Conservation (phyloP, 805 yeast genomes). For the Pichia kluyveri region DNA sequence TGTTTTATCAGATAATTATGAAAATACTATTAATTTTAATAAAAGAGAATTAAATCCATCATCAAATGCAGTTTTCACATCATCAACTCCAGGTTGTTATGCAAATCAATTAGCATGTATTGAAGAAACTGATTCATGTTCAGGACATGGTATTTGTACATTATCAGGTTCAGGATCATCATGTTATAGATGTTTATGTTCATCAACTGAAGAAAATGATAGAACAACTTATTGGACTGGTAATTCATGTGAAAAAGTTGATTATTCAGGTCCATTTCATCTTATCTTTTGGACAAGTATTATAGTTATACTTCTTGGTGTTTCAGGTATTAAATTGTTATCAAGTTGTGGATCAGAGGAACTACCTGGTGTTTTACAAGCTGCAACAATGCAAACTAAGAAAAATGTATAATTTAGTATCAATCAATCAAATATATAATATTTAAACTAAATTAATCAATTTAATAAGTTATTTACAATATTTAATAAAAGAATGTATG, state of each 20-base stretch:
- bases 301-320: conserved; percentile 36
- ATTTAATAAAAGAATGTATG: conserved; percentile 28
- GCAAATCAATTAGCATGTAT: conserved; percentile 38
- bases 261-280: conserved; percentile 57
- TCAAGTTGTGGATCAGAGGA: conserved; percentile 47
- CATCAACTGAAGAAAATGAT: conserved; percentile 31
- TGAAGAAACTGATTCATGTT: conserved; percentile 38
- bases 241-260: conserved; percentile 55
- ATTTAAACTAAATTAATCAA: neutral
- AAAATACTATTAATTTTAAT: neutral
- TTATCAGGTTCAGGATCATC: conserved; percentile 20
- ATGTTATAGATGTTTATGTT: conserved; percentile 46
- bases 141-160: conserved; percentile 45
- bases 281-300: conserved; percentile 60
- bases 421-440: too few species aligned
- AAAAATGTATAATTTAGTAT: conserved; percentile 19
- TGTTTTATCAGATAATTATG: neutral
- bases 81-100: conserved; percentile 25
- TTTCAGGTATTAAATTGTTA: conserved; percentile 44
- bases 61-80: neutral
- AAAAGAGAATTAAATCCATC: neutral
- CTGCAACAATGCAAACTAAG: conserved; percentile 42
- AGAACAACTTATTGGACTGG: conserved; percentile 50
- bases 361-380: conserved; percentile 60
- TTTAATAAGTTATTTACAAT: neutral